Conservation (phyloP, 768 basidiomycete species). For the Naganishia onofrii region DNA sequence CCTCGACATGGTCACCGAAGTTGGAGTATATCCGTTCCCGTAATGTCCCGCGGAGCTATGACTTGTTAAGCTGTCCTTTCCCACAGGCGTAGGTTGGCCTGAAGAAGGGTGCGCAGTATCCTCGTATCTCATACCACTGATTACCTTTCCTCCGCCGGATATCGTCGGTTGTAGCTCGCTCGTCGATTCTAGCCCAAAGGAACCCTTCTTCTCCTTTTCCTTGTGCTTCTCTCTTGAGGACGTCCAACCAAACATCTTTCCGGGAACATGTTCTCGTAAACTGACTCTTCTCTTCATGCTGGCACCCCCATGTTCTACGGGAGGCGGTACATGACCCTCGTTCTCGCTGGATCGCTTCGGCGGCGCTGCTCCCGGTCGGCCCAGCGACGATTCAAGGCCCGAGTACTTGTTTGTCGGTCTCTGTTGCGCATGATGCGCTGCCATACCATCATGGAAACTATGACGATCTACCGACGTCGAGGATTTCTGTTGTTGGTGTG, state of each 20-base stretch:
- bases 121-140: conserved; percentile 7
- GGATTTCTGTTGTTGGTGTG: background rate
- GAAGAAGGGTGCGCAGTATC: conserved; percentile 10
- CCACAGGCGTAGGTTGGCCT: conserved; percentile 5
- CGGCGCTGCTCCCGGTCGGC: background rate
- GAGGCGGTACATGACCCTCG: conserved; percentile 5
- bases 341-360: background rate
- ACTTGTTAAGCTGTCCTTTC: background rate
- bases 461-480: conserved; percentile 11
- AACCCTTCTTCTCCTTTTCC: conserved; percentile 25
- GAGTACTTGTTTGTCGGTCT: conserved; percentile 1
- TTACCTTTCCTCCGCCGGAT: background rate
- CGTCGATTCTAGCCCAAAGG: conserved; percentile 1
- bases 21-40: background rate
- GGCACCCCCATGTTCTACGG: background rate
- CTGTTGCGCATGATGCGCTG: background rate
- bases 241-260: conserved; percentile 29
- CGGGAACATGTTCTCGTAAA: conserved; percentile 13
- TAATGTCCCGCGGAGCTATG: background rate
- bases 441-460: background rate
- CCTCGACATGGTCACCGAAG: conserved; percentile 10
- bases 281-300: conserved; percentile 28
- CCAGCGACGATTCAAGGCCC: background rate
- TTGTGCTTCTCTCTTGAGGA: conserved; percentile 22
- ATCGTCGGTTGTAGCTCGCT: background rate